Evolutionary conservation across 2,329 filamentous ascomycete species (phyloP).

Genomic region (Thelonectria olida): DNA sequence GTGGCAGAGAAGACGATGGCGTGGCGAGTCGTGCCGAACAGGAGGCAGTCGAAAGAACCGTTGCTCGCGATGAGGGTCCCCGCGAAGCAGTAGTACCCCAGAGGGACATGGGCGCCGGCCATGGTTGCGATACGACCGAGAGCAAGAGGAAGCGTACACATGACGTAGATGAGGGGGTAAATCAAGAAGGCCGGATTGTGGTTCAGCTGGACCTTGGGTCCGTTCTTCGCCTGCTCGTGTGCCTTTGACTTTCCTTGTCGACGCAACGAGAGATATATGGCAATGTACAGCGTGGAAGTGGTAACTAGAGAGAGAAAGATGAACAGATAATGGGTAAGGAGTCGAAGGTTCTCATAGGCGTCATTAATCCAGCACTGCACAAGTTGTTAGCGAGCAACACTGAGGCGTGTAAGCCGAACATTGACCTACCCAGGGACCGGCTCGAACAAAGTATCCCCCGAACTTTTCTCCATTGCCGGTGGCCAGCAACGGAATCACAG

Average conservation of each 20-base stretch:
- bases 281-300: slow-evolving; percentile 49
- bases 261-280: slow-evolving; percentile 50
- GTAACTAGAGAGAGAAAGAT: slow-evolving; percentile 57
- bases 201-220: slow-evolving; percentile 20
- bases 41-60: slow-evolving; percentile 62
- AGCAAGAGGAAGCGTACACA: slow-evolving; percentile 73
- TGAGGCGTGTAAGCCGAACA: neutral
- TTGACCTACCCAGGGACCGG: slow-evolving; percentile 65
- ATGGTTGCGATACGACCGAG: slow-evolving; percentile 70
- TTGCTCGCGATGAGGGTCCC: slow-evolving; percentile 66
- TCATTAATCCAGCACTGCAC: slow-evolving; percentile 70
- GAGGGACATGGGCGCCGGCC: slow-evolving; percentile 59
- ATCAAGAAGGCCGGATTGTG: slow-evolving; percentile 66
- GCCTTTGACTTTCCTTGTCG: slow-evolving; percentile 21
- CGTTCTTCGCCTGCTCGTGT: neutral
- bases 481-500: slow-evolving; percentile 57
- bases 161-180: slow-evolving; percentile 73
- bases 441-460: slow-evolving; percentile 66
- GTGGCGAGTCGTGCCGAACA: slow-evolving; percentile 61
- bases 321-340: slow-evolving; percentile 72
- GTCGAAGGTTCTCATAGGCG: slow-evolving; percentile 60
- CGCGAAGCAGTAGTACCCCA: slow-evolving; percentile 66
- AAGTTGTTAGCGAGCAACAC: neutral
- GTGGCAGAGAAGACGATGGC: slow-evolving; percentile 57
- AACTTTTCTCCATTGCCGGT: slow-evolving; percentile 50